Percentiles rank a stretch among this genome's conserved stretches.
phyloP scores from a whole-genome alignment of 306 rosid genomes.

The Hippophae tibetana region DNA sequence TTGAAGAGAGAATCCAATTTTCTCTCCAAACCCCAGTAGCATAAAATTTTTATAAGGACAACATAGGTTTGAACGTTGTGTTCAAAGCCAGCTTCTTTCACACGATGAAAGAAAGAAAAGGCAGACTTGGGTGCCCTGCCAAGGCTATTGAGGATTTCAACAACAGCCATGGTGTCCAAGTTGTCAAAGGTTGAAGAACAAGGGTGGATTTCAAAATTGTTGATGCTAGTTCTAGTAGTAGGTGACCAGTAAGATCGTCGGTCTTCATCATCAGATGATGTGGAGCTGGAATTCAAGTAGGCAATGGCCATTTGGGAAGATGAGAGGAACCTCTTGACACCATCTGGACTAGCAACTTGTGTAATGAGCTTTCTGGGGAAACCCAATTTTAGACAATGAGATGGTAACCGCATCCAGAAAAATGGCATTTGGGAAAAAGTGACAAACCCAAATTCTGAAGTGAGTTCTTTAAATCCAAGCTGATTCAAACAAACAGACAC shows the following conservation, averaged over 20 bases:
- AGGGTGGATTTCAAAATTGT: background rate
- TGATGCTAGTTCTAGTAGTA: background rate
- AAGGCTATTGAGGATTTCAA: conserved; percentile 27
- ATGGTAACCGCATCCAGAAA: too few species aligned
- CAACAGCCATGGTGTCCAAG: conserved; percentile 23
- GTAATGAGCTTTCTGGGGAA: too few species aligned
- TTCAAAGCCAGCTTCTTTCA: conserved; percentile 33
- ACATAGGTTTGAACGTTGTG: conserved; percentile 43
- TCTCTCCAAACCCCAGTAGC: conserved; percentile 44
- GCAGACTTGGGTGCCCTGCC: conserved; percentile 42
- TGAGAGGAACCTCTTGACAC: conserved; percentile 7
- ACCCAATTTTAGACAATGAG: too few species aligned
- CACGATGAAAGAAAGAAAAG: conserved; percentile 31
- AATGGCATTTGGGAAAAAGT: too few species aligned
- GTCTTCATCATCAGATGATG: conserved; percentile 10
- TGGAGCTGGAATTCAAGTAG: conserved; percentile 7
- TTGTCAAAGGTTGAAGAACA: background rate
- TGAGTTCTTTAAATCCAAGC: too few species aligned
- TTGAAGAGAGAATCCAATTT: conserved; percentile 49
- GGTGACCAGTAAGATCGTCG: background rate
- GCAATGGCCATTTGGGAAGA: conserved; percentile 8
- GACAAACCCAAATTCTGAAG: too few species aligned
- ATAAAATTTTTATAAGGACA: conserved; percentile 41
- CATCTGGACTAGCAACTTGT: background rate
- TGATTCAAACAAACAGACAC: too few species aligned